Evolutionary conservation across 208 protist genomes (phyloP), one percentile per base, ranked within the genome.

Genomic region (Angomonas desouzai): DNA sequence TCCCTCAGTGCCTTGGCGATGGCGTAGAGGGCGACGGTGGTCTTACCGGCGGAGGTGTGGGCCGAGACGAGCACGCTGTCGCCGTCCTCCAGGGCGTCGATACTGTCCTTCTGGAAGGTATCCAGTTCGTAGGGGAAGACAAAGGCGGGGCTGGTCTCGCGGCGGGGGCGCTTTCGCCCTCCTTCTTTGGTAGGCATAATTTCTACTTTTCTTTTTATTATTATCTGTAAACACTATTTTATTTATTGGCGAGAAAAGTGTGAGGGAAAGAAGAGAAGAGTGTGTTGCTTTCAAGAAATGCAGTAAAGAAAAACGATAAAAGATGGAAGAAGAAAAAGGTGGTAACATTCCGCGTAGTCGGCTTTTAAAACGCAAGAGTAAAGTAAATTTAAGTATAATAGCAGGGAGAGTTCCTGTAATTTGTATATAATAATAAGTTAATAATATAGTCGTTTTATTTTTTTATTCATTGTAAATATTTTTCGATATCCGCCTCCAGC

Each of bases 21-120:
- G 40, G 98, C 98, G 76, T 99, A 99, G 60, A 99, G 89, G 10
- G 99, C 99, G 25, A 99, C 97, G 2, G 99, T 99, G 9, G 99
- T 99, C 80, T 99, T 99, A 62, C 99, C 99, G 29, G 99, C 98
- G 22, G 97, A 99, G 3, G 99, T 99, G 76, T 99, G 99, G 0
- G 99, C 99, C n/a, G 98, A 97, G 16, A 99, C 99, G 1, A 99
- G 87, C 9, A 99, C 98, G 30, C 95, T 99, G 59, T 99, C 97
- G 48, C 86, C 91, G n/a, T 92, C 80, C 68, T 99, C 97, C 1
- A 99, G 71, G 33, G 91, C 93, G 33, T 92, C 85, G 49, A 99
- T 93, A 61, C 96, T 96, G 28, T 76, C 67, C 76, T 90, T 89
- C 70, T 99, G 97, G 60, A 99, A 99, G 2, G 83, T 78, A 77